Conservation (phyloP, 345 rosid genomes). For the Viola odorata region DNA sequence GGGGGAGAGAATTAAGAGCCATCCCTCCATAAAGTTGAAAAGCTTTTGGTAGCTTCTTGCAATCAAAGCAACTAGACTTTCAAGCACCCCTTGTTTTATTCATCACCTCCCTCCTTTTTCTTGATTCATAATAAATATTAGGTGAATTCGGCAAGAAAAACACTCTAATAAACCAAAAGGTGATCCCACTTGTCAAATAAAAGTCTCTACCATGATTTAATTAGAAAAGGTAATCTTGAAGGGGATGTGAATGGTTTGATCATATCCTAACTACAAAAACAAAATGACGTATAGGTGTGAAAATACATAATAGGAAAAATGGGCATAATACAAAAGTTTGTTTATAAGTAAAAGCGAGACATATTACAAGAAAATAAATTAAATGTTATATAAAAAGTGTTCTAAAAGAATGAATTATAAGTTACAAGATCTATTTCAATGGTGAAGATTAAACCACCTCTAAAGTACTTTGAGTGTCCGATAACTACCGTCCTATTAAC, state of each 20-base stretch:
- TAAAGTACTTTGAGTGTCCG: too few species aligned
- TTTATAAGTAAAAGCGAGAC: too few species aligned
- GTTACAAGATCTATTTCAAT: too few species aligned
- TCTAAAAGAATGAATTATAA: too few species aligned
- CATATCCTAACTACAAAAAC: too few species aligned
- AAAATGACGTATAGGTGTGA: too few species aligned
- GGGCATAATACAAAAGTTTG: too few species aligned
- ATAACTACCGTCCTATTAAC: too few species aligned
- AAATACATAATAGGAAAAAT: too few species aligned
- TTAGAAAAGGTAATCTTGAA: not conserved
- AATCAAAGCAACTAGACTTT: slow-evolving; percentile 61
- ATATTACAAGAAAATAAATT: too few species aligned
- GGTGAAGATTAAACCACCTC: too few species aligned
- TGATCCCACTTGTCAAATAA: slow-evolving; percentile 25
- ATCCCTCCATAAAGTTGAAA: slow-evolving; percentile 16
- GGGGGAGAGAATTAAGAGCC: slow-evolving; percentile 30
- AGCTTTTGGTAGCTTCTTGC: slow-evolving; percentile 61
- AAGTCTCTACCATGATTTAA: slow-evolving; percentile 14
- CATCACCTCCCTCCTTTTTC: slow-evolving; percentile 8
- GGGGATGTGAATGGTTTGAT: not conserved
- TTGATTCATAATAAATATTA: slow-evolving; percentile 31
- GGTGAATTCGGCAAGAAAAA: slow-evolving; percentile 23
- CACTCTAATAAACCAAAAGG: slow-evolving; percentile 44
- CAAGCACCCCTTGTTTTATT: slow-evolving; percentile 1
- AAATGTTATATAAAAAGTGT: too few species aligned